These are phyloP conservation scores for Coemansia sp. DNA, from an alignment of 192 early-diverging fungal species.

Conservation along the genomic window DNA sequence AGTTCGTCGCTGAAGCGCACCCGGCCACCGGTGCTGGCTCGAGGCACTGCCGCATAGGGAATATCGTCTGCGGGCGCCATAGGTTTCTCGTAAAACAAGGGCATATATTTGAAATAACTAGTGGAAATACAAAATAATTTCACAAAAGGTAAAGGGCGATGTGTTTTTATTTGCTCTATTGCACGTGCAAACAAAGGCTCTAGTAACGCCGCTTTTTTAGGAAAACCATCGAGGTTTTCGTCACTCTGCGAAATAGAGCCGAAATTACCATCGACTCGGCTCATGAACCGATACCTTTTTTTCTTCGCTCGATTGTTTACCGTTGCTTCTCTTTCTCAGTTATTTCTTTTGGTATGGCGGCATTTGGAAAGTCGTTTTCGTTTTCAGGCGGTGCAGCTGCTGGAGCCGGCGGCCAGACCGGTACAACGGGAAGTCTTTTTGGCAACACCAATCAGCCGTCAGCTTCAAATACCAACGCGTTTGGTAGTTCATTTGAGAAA, in stretches of 20 bases:
- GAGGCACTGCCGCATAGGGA: constrained; percentile 39
- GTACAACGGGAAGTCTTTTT: constrained; percentile 21
- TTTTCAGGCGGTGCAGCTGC: constrained; percentile 33
- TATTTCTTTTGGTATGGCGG: constrained; percentile 20
- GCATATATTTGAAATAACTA: constrained; percentile 12
- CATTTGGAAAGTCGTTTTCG: constrained; percentile 44
- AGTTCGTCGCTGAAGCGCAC: constrained; percentile 32
- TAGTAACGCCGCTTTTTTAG: too few relatives aligned
- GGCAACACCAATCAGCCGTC: constrained; percentile 27
- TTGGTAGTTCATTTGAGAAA: constrained; percentile 41
- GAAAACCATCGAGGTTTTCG: too few relatives aligned
- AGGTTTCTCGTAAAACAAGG: constrained; percentile 22
- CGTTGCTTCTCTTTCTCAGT: constrained; percentile 4
- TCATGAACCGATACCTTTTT: too few relatives aligned
- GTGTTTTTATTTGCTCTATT: too few relatives aligned
- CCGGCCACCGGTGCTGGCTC: constrained; percentile 18
- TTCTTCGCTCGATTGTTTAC: neutral
- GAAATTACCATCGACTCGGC: too few relatives aligned
- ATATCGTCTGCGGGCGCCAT: constrained; percentile 19
- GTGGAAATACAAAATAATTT: neutral
- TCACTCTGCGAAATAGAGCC: too few relatives aligned
- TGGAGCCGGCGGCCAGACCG: constrained; percentile 1
- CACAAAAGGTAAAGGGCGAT: neutral
- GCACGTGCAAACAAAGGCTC: too few relatives aligned
- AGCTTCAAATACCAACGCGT: constrained; percentile 12